Base-by-base conservation (phyloP, 306 rosid species). In the Corylus americana region DNA sequence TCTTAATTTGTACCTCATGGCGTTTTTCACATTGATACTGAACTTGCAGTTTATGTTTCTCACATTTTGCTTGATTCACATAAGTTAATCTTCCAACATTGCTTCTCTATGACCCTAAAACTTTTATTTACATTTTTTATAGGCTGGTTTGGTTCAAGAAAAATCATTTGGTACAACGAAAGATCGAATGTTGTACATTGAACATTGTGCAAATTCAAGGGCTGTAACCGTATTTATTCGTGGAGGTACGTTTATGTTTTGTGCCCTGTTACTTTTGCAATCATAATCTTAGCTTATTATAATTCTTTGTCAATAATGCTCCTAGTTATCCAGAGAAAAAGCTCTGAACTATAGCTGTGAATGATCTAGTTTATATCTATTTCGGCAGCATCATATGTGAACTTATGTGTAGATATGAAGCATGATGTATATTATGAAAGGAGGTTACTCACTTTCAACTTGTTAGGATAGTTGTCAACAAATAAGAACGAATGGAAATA, bases 81-180 rank as follows among this genome's bases (percentile, higher is more conserved):
- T 7, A 18, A 25, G 47, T 59, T 35, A 16, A n/a, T 79, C 48
- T 11, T 16, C 16, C 25, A 2, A 16, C 9, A 11, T 6, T 2
- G 17, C 47, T 11, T 17, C 2, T 45, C 0, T 25, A 45, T 16
- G 5, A 5, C 73, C 6, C 59, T 11, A 69, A 66, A 17, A 68
- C 14, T 51, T 61, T 78, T 51, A 70, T 71, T 64, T 44, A 11
- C 58, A 29, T n/a, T 59, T 55, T 64, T 69, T 4, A 42, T 54
- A 96, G 99, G 97, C 99, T 84, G 99, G 99, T 35, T 61, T 96
- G 80, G 99, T 96, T 78, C 92, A 97, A 25, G 99, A 96, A 80
- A 96, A 90, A 81, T 39, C 98, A 59, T 96, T 96, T 86, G 98
- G 99, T 51, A 96, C 98, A 58, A 96, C 99, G 4, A 96, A 96